Base-by-base conservation (phyloP, 495 filamentous ascomycete species). In the Penicillium salamii region DNA sequence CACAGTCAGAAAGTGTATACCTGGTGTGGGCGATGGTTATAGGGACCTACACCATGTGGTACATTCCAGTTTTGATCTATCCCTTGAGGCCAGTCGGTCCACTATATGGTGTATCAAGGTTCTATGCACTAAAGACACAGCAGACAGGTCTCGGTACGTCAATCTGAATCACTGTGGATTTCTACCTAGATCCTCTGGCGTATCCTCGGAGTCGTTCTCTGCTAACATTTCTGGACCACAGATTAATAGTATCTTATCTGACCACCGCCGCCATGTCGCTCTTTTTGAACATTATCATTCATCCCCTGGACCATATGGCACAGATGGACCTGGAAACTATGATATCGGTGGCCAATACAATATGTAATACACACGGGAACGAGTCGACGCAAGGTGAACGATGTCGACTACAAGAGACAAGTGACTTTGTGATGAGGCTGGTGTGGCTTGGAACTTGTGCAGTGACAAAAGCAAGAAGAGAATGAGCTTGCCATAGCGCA, bases 41-140 rank as follows among this genome's bases (percentile, higher is more conserved):
- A 36, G 20, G 8, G 53, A 50, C 42, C 49, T 55, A n/a, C 57
- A 59, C 43, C 21, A 17, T 7, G 57, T 59, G 6, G 57, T 55
- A 32, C 57, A 59, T 50, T 59, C 57, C 20, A 59, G 57, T 44
- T 59, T 59, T 21, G 57, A 59, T 21, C 4, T 59, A 13, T 55
- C 52, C 1, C 21, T 59, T 18, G 32, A 20, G 20, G 57, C 57
- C 9, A 53, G 57, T 39, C 49, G 57, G 3, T 59, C 57, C 29
- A 59, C 49, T 0, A 8, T 59, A 0, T 43, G 34, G 19, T 59
- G 52, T 15, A 26, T 59, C n/a, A 45, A 20, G 24, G 2, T 28
- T 36, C 49, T 59, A 9, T 18, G 49, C 19, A 13, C 15, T 11
- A 36, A 5, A 9, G 28, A 49, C 39, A 45, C n/a, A 15, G 45